Conservation (phyloP, 164 flowering plant species). For the Chimonanthus praecox region DNA sequence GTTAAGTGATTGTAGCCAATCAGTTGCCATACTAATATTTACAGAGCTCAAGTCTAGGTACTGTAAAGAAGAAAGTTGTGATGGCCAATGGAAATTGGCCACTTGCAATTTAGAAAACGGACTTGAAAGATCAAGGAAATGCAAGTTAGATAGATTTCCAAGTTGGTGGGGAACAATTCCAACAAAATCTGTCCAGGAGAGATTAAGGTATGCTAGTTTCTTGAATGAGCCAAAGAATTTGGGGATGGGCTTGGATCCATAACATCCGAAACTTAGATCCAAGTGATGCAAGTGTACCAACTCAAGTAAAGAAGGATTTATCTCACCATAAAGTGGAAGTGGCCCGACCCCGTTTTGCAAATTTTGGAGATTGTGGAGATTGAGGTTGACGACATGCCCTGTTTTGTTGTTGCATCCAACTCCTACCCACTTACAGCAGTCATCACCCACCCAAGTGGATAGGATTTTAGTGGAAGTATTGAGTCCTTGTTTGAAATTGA, state of each 20-base stretch:
- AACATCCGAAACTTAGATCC: slow-evolving; percentile 10
- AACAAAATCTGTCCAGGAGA: not conserved
- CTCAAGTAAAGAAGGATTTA: slow-evolving; percentile 11
- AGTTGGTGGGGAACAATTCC: slow-evolving; percentile 13
- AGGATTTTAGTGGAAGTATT: not conserved
- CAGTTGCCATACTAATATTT: not conserved
- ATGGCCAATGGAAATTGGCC: slow-evolving; percentile 9
- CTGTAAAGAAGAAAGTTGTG: not conserved
- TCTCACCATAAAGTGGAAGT: slow-evolving; percentile 6
- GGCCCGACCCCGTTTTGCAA: too few relatives aligned
- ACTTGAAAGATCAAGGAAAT: not conserved
- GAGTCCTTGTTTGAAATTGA: slow-evolving; percentile 4
- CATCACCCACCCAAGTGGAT: slow-evolving; percentile 6
- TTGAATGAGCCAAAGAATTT: slow-evolving; percentile 7
- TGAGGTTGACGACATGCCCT: slow-evolving; percentile 6
- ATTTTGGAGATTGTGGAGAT: not conserved
- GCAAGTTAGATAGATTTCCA: slow-evolving; percentile 12
- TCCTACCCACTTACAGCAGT: slow-evolving; percentile 12
- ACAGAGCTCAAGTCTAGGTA: not conserved
- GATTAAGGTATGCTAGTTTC: slow-evolving; percentile 8
- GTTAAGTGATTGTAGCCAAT: slow-evolving; percentile 1
- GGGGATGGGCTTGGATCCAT: slow-evolving; percentile 7
- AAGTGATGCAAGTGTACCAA: slow-evolving; percentile 9
- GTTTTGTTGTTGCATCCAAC: slow-evolving; percentile 8
- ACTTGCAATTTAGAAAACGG: not conserved